These are phyloP conservation scores for Hypocrella siamensis DNA, from an alignment of 2,329 filamentous ascomycete species.

Conservation along the genomic window DNA sequence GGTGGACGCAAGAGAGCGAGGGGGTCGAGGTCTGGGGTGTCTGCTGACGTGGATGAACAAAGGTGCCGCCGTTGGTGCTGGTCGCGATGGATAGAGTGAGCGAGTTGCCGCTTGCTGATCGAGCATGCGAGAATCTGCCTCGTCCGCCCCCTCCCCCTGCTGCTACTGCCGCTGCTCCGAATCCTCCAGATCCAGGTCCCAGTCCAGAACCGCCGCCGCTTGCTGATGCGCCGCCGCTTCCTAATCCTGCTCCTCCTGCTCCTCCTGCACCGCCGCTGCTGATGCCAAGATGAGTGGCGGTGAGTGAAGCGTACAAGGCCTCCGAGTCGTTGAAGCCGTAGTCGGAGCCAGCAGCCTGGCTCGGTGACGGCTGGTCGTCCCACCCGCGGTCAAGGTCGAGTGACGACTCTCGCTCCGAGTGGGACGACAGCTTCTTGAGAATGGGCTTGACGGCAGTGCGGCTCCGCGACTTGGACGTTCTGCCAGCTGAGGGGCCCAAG, in stretches of 20 bases:
- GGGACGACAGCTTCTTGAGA: slow-evolving; percentile 36
- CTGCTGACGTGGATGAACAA: slow-evolving; percentile 51
- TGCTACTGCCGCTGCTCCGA: slow-evolving; percentile 1
- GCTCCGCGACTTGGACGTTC: slow-evolving; percentile 27
- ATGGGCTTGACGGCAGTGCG: slow-evolving; percentile 43
- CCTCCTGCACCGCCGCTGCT: too few species aligned
- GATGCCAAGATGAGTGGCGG: too few species aligned
- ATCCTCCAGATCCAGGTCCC: slow-evolving; percentile 2
- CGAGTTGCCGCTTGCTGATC: slow-evolving; percentile 42
- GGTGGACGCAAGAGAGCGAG: slow-evolving; percentile 42
- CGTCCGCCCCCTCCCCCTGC: slow-evolving; percentile 1
- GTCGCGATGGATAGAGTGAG: slow-evolving; percentile 37
- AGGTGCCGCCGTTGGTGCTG: slow-evolving; percentile 28
- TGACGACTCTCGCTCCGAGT: slow-evolving; percentile 41
- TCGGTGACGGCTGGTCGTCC: slow-evolving; percentile 30
- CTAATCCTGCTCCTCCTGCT: too few species aligned
- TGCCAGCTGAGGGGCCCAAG: slow-evolving; percentile 8
- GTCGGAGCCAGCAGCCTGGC: slow-evolving; percentile 5
- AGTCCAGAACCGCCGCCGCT: too few species aligned
- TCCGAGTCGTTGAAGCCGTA: slow-evolving; percentile 15
- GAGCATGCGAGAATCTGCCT: slow-evolving; percentile 34
- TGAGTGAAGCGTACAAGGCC: too few species aligned
- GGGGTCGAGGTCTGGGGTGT: slow-evolving; percentile 45
- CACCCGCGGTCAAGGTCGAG: slow-evolving; percentile 45
- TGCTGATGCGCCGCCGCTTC: too few species aligned